Percentiles rank a stretch among this genome's conserved stretches.
phyloP scores from a whole-genome alignment of 352 stramenopile genomes.

The Pilasporangium apinafurcum region DNA sequence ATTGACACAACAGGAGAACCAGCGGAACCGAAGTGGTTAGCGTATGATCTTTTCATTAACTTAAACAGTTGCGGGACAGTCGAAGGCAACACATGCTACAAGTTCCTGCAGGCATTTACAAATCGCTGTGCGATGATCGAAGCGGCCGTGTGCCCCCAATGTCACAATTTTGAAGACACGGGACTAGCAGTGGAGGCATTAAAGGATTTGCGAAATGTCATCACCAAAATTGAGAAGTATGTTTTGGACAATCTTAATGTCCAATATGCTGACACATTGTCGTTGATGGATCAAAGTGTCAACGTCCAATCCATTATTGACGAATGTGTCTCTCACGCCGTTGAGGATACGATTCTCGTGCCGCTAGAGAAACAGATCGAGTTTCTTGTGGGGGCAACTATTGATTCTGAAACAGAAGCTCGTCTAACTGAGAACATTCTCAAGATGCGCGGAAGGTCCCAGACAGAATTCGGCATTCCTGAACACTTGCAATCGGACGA shows the following conservation, averaged over 20 bases:
- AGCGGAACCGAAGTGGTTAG: slow-evolving; percentile 69
- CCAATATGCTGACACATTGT: slow-evolving; percentile 62
- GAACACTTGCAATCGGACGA: slow-evolving; percentile 71
- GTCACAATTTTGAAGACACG: slow-evolving; percentile 45
- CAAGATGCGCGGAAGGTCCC: slow-evolving; percentile 47
- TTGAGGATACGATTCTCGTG: slow-evolving; percentile 77
- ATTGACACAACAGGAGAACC: slow-evolving; percentile 64
- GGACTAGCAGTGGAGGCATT: slow-evolving; percentile 46
- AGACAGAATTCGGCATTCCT: slow-evolving; percentile 71
- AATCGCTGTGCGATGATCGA: slow-evolving; percentile 66
- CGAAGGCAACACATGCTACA: slow-evolving; percentile 73
- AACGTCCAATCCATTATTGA: slow-evolving; percentile 47
- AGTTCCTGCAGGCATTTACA: slow-evolving; percentile 67
- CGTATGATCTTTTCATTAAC: slow-evolving; percentile 66
- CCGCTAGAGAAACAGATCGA: slow-evolving; percentile 67
- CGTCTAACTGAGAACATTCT: slow-evolving; percentile 58
- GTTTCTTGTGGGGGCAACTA: slow-evolving; percentile 59
- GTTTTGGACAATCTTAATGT: slow-evolving; percentile 54
- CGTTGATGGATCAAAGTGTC: slow-evolving; percentile 49
- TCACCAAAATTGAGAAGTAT: slow-evolving; percentile 77
- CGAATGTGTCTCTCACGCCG: slow-evolving; percentile 60
- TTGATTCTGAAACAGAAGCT: slow-evolving; percentile 48
- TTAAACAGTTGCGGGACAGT: slow-evolving; percentile 59
- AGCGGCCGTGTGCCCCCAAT: slow-evolving; percentile 44
- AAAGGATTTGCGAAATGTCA: slow-evolving; percentile 52